Base-by-base conservation (phyloP, 441 rosid genomes). In the Omphalea diandra region DNA sequence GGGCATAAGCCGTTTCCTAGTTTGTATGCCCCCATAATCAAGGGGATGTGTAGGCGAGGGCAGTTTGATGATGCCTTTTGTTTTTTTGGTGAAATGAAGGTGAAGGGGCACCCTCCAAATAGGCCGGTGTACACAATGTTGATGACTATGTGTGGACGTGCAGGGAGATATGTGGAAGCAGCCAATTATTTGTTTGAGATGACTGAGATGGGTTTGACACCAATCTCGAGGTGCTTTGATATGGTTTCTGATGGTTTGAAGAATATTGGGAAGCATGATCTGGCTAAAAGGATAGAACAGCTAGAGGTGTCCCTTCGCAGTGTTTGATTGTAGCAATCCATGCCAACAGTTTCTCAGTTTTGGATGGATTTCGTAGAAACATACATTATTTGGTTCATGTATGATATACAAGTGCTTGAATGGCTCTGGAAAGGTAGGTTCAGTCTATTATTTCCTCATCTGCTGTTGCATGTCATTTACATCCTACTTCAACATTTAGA, bases 1-100 rank as follows among this genome's bases (percentile, higher is more conserved):
- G n/a, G n/a, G n/a, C n/a, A n/a, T n/a, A n/a, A n/a, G 65, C 97
- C 98, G 17, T 90, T 90, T 78, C 98, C 97, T 3, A 86, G 98
- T 71, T 75, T 94, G 81, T 94, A 94, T 76, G 94, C 98, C 22
- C 93, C 97, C 0, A 83, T 91, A 50, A 84, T 91, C 24, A 90
- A 90, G 52, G 97, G 87, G 12, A 80, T 94, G 90, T 91, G 77
- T 35, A 87, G 83, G 82, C 81, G 68, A 69, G 96, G 96, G 62
- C 88, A 82, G 77, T 94, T 91, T 74, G 91, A 90, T 80, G 97
- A 94, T 74, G 97, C 90, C 0, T 85, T 88, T 75, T 84, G 97
- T 80, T 90, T 91, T 73, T 91, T 94, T 17, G 79, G 93, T 49
- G 97, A 94, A 41, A 91, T 94, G 94, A 90, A 90, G 72, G 84